Percentiles rank a stretch among this genome's conserved stretches.
Evolutionary conservation across 2,329 filamentous ascomycete species (phyloP).

Genomic region (Stemphylium lycopersici): DNA sequence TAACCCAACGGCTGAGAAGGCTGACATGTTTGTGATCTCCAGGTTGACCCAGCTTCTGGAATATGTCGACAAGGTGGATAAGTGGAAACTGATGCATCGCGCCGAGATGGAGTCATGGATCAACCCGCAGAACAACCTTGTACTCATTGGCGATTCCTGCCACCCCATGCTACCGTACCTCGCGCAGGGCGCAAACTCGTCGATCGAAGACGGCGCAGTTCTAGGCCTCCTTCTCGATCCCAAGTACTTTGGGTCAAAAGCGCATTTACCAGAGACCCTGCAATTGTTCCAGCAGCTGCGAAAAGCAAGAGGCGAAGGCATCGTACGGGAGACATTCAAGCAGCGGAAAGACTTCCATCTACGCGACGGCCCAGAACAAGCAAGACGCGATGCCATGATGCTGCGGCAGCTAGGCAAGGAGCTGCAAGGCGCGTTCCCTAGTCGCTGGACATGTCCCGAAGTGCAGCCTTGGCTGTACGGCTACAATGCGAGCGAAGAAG

Average conservation of each 20-base stretch:
- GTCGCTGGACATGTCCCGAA: constrained; percentile 58
- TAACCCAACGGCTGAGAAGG: constrained; percentile 34
- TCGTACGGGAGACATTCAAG: constrained; percentile 68
- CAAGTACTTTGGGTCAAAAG: constrained; percentile 20
- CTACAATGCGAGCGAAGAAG: constrained; percentile 42
- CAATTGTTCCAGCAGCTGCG: constrained; percentile 54
- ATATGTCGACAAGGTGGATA: constrained; percentile 65
- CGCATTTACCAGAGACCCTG: constrained; percentile 48
- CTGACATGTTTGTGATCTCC: constrained; percentile 1
- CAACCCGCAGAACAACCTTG: constrained; percentile 61
- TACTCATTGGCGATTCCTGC: constrained; percentile 48
- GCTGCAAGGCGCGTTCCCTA: constrained; percentile 63
- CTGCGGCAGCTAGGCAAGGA: constrained; percentile 61
- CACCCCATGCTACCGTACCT: constrained; percentile 47
- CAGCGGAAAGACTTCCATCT: constrained; percentile 51
- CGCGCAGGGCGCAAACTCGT: constrained; percentile 64
- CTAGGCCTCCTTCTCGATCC: constrained; percentile 61
- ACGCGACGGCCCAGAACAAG: constrained; percentile 61
- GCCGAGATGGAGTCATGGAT: constrained; percentile 47
- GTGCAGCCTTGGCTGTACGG: constrained; percentile 47
- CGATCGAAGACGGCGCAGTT: constrained; percentile 71
- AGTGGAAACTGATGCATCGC: constrained; percentile 72
- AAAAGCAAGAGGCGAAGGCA: constrained; percentile 58
- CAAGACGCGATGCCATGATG: constrained; percentile 64
- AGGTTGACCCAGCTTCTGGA: constrained; percentile 29